A percentile compares a stretch with the other conserved stretches of the same genome.
Conservation (phyloP, 2,329 filamentous ascomycete genomes). For the Epichloe hybrida region DNA sequence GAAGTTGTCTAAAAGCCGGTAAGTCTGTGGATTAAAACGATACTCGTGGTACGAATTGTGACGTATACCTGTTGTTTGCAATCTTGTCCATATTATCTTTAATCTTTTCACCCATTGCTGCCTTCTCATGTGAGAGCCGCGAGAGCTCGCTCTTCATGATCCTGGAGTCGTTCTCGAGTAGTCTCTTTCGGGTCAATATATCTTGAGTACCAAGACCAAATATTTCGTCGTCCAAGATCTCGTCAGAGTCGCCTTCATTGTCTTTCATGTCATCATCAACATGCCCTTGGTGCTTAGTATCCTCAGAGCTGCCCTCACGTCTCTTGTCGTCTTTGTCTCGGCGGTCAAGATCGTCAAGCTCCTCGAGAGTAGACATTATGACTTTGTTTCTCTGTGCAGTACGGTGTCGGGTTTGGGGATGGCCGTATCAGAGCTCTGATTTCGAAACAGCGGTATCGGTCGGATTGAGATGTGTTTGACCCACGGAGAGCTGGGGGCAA, state of each 20-base stretch:
- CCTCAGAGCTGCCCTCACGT: slow-evolving; percentile 20
- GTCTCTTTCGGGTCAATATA: slow-evolving; percentile 76
- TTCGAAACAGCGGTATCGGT: not conserved
- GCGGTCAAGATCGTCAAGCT: slow-evolving; percentile 79
- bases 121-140: slow-evolving; percentile 87
- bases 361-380: slow-evolving; percentile 79
- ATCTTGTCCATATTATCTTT: slow-evolving; percentile 99
- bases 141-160: slow-evolving; percentile 99
- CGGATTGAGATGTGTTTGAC: not conserved
- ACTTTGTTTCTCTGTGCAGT: not conserved
- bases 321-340: slow-evolving; percentile 60
- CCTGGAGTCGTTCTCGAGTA: slow-evolving; percentile 92
- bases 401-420: not conserved
- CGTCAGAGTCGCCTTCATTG: slow-evolving; percentile 58
- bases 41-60: not conserved
- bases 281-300: slow-evolving; percentile 30
- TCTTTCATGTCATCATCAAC: slow-evolving; percentile 86
- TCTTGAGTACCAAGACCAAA: slow-evolving; percentile 87
- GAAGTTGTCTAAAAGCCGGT: slow-evolving; percentile 59
- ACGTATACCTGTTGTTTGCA: slow-evolving; percentile 79
- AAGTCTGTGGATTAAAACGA: slow-evolving; percentile 1
- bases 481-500: not conserved
- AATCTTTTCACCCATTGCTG: slow-evolving; percentile 94
- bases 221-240: slow-evolving; percentile 86
- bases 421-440: not conserved